Base-by-base conservation (phyloP, 306 rosid species). In the Citrullus amarus region DNA sequence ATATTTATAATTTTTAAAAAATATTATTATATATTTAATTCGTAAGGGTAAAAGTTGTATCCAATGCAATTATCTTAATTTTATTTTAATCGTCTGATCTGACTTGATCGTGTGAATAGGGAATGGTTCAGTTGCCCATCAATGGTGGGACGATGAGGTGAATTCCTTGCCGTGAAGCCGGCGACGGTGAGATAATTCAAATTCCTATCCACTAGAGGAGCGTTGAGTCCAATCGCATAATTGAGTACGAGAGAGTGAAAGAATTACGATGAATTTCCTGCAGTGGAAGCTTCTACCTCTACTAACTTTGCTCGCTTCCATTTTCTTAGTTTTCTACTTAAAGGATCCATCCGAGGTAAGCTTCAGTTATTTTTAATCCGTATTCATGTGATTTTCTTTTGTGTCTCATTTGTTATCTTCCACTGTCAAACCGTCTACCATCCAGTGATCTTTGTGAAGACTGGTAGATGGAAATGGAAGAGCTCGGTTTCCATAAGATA, bases 241-340 rank as follows among this genome's bases (percentile, higher is more conserved):
- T 12, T 15, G 56, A 61, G 44, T 28, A 3, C 43, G 30, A 59
- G 43, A 39, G 71, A 20, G 16, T n/a, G 60, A 66, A 32, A 60
- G 76, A 65, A 55, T 75, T 57, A 91, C 89, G 93, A 86, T 77
- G 17, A 56, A 68, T 63, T 46, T 65, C 66, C 80, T 94, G 44
- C 73, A 77, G 25, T 92, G 96, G 95, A 87, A 86, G 86, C 80
- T 92, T 2, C 57, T 91, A 12, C 93, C 97, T 61, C 61, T 91
- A 60, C 68, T 89, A 4, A 54, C 88, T 12, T 75, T 92, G 9
- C 39, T 89, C 2, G 84, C 83, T 60, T 91, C 97, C 77, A 60
- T 84, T 70, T 0, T 82, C 34, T 2, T 87, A 14, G 75, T 89
- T 75, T 85, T 88, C 87, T 80, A 79, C 67, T 41, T 85, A 17